Conservation (phyloP, 768 basidiomycete species). For the Leccinum broughii region DNA sequence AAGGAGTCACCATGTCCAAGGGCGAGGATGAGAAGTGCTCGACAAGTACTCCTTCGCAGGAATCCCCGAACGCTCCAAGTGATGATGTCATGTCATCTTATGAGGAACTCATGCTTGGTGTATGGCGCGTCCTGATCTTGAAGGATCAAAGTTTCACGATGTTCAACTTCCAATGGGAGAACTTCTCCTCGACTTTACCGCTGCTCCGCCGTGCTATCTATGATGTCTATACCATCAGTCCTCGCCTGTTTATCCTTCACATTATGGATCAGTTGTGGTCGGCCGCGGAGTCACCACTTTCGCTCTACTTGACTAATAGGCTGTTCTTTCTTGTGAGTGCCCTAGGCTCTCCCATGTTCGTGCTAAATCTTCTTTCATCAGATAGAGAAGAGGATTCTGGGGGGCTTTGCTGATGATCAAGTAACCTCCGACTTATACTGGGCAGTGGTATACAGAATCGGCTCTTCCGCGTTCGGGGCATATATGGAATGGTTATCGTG, state of each 20-base stretch:
- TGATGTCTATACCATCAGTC: conserved; percentile 26
- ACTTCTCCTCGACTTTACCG: neutral
- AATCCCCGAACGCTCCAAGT: too few species aligned
- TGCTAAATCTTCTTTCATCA: conserved; percentile 1
- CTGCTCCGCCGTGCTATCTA: conserved; percentile 17
- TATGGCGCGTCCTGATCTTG: conserved; percentile 25
- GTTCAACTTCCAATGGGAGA: conserved; percentile 12
- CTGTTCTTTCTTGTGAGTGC: conserved; percentile 23
- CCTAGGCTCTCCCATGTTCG: neutral
- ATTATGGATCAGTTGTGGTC: conserved; percentile 19
- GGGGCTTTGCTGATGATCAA: neutral
- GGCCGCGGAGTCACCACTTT: conserved; percentile 19
- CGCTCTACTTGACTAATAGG: conserved; percentile 25
- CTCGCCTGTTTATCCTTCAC: conserved; percentile 13
- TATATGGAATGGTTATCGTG: conserved; percentile 20
- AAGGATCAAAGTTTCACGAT: too few species aligned
- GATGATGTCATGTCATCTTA: neutral
- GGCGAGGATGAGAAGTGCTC: too few species aligned
- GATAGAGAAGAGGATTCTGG: conserved; percentile 24
- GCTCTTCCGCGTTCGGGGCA: conserved; percentile 16
- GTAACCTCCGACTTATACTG: conserved; percentile 9
- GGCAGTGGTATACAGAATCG: conserved; percentile 13
- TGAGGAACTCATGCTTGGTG: conserved; percentile 21
- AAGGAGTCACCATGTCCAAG: too few species aligned
- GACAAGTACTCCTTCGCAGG: too few species aligned